Evolutionary conservation across 2,329 filamentous ascomycete genomes (phyloP).

Genomic region (Leptographium lundbergii): DNA sequence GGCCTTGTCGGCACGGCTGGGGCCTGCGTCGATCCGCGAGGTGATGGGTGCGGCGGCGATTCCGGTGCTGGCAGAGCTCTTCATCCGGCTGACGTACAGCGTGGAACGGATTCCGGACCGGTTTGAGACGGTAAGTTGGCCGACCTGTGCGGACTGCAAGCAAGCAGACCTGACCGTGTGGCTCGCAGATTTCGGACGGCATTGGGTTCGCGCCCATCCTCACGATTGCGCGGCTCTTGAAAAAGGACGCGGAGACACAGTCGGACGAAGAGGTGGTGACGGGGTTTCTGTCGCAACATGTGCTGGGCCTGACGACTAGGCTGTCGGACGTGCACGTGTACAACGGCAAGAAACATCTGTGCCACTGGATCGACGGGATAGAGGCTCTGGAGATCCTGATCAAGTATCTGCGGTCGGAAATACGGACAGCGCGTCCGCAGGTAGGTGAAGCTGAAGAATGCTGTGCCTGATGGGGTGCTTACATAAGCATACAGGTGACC

Average conservation of each 20-base stretch:
- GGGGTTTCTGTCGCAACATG: constrained; percentile 68
- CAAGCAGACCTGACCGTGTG: not conserved
- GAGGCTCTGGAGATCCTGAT: constrained; percentile 83
- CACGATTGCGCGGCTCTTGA: constrained; percentile 16
- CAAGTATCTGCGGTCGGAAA: constrained; percentile 56
- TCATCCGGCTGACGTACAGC: constrained; percentile 7
- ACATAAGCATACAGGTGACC: constrained; percentile 49
- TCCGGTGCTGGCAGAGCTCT: constrained; percentile 12
- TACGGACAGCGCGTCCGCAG: constrained; percentile 74
- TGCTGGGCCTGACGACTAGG: constrained; percentile 74
- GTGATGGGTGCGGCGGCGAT: constrained; percentile 9
- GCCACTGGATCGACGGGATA: constrained; percentile 29
- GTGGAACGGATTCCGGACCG: constrained; percentile 3
- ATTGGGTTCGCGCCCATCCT: constrained; percentile 8
- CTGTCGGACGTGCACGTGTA: constrained; percentile 51
- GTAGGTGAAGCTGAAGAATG: no score
- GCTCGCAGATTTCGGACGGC: not conserved
- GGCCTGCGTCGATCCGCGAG: constrained; percentile 8
- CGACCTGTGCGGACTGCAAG: not conserved
- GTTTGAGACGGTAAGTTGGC: constrained; percentile 4
- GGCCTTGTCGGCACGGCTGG: constrained; percentile 6
- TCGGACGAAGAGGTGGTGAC: constrained; percentile 34
- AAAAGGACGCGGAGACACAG: constrained; percentile 5
- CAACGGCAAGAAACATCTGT: constrained; percentile 10
- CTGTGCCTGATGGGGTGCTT: no score